A percentile compares a stretch with the other conserved stretches of the same genome.
Conservation (phyloP, 352 stramenopile genomes). For the Elongisporangium senticosum region DNA sequence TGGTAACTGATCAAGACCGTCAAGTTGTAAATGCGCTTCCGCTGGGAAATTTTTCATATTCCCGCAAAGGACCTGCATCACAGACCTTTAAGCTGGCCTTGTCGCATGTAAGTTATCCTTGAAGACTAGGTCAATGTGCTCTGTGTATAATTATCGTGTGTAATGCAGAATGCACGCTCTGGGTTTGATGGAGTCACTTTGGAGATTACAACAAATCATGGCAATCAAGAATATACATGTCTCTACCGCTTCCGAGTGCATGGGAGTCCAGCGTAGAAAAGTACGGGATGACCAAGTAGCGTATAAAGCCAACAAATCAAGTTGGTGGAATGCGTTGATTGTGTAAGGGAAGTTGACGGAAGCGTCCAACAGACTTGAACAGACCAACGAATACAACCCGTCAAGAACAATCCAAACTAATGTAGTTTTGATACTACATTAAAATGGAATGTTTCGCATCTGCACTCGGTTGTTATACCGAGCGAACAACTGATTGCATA, state of each 20-base stretch:
- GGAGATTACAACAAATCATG: slow-evolving; percentile 79
- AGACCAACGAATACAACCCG: no score
- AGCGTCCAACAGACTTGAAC: no score
- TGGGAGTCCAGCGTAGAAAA: slow-evolving; percentile 15
- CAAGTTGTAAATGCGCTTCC: slow-evolving; percentile 44
- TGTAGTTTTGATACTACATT: no score
- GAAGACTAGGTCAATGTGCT: background rate
- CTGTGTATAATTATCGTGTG: background rate
- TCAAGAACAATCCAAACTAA: no score
- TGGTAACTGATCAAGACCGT: slow-evolving; percentile 30
- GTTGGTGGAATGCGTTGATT: no score
- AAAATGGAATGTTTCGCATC: no score
- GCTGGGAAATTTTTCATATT: slow-evolving; percentile 76
- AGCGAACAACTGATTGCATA: no score
- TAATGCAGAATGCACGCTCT: slow-evolving; percentile 32
- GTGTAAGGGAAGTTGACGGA: no score
- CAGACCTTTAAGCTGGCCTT: slow-evolving; percentile 66
- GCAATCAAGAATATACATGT: slow-evolving; percentile 82
- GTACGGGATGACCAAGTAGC: background rate
- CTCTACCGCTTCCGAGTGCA: slow-evolving; percentile 88
- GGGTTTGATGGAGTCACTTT: slow-evolving; percentile 67
- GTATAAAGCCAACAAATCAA: background rate
- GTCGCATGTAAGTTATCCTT: slow-evolving; percentile 23
- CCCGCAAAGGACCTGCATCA: slow-evolving; percentile 33
- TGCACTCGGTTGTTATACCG: no score